A percentile compares a stretch with the other conserved stretches of the same genome.
These are phyloP conservation scores for Cercospora berteroae DNA, from an alignment of 2,329 filamentous ascomycete species.

Conservation along the genomic window DNA sequence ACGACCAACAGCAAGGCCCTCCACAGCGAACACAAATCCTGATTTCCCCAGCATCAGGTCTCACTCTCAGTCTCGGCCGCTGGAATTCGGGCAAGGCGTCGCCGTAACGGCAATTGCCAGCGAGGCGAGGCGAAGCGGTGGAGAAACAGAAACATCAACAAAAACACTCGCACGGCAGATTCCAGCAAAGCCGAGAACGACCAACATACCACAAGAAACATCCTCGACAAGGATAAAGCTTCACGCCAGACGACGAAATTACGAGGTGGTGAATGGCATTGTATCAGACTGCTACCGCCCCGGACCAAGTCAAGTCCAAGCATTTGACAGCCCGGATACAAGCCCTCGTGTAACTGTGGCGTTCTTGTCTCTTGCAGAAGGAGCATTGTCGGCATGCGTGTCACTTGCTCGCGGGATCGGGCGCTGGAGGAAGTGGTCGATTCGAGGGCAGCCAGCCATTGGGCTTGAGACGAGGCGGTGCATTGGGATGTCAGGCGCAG, in stretches of 20 bases:
- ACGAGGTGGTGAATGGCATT: background rate
- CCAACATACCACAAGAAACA: background rate
- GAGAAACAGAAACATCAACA: background rate
- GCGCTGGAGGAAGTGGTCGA: background rate
- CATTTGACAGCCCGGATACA: background rate
- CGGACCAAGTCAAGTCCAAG: background rate
- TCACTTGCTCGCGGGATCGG: background rate
- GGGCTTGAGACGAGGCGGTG: background rate
- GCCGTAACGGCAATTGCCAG: background rate
- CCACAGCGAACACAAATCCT: background rate
- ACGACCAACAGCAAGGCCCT: background rate
- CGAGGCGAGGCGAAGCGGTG: background rate
- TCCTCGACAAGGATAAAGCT: background rate
- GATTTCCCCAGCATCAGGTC: background rate
- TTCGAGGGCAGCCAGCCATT: background rate
- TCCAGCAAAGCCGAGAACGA: background rate
- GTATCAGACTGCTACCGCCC: slow-evolving; percentile 11
- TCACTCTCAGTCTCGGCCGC: background rate
- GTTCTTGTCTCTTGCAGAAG: background rate
- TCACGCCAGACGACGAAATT: background rate
- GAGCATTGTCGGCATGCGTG: background rate
- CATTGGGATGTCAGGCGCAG: background rate
- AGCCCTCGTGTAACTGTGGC: background rate
- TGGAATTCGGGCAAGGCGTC: background rate
- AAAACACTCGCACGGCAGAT: background rate